Percentiles rank a stretch among this genome's conserved stretches.
These are phyloP conservation scores for Triadica sebifera DNA, from an alignment of 345 rosid genomes.

Conservation along the genomic window DNA sequence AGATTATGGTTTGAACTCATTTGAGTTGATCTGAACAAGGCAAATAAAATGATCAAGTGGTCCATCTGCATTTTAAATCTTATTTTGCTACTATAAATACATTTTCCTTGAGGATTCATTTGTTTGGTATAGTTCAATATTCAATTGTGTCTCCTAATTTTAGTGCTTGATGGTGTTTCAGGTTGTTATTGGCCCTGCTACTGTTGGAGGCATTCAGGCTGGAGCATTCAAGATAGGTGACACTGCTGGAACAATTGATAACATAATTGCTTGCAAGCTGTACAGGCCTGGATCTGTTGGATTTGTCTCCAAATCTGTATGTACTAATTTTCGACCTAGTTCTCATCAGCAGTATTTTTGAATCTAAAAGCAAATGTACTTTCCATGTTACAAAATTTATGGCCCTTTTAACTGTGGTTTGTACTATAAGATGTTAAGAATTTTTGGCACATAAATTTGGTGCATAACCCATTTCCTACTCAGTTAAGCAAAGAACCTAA, in stretches of 20 bases:
- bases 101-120: not conserved
- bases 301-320: slow-evolving; percentile 95
- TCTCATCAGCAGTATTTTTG: not conserved
- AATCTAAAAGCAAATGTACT: not conserved
- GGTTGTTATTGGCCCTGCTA: slow-evolving; percentile 99
- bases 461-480: not conserved
- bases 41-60: slow-evolving; percentile 1
- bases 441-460: slow-evolving; percentile 2
- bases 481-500: not conserved
- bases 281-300: slow-evolving; percentile 99
- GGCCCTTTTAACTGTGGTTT: not conserved
- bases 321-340: slow-evolving; percentile 26
- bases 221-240: slow-evolving; percentile 99
- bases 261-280: slow-evolving; percentile 81
- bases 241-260: slow-evolving; percentile 96
- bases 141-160: slow-evolving; percentile 13
- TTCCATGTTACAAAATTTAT: not conserved
- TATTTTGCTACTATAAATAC: not conserved
- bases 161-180: slow-evolving; percentile 29
- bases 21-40: slow-evolving; percentile 4
- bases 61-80: not conserved
- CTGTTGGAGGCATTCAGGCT: slow-evolving; percentile 97
- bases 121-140: slow-evolving; percentile 2
- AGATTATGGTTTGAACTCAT: slow-evolving; percentile 10
- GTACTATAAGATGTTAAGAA: not conserved